phyloP scores from a whole-genome alignment of 1,284 basidiomycete genomes.

The Ganoderma leucocontextum region DNA sequence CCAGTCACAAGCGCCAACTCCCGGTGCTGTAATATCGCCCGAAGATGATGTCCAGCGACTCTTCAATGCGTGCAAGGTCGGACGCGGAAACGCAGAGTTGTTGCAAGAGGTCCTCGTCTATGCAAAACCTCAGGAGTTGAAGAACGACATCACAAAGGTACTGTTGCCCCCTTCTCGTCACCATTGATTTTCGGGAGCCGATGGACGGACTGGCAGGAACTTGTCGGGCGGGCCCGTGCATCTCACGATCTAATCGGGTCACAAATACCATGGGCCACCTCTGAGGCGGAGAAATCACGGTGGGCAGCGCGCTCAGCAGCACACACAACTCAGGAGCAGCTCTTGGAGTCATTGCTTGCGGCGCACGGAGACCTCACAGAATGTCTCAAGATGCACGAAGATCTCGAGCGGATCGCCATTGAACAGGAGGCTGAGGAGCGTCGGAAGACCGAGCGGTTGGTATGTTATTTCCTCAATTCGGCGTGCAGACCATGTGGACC shows the following conservation, averaged over 20 bases:
- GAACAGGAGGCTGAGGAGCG: slow-evolving; percentile 60
- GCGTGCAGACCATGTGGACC: not conserved
- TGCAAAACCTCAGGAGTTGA: slow-evolving; percentile 71
- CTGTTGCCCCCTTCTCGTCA: slow-evolving; percentile 28
- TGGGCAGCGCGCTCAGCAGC: slow-evolving; percentile 27
- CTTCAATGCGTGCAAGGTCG: slow-evolving; percentile 79
- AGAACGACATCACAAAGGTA: slow-evolving; percentile 63
- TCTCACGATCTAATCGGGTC: slow-evolving; percentile 78
- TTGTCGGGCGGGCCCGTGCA: slow-evolving; percentile 68
- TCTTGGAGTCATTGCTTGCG: slow-evolving; percentile 67
- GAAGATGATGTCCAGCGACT: slow-evolving; percentile 80
- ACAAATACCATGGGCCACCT: slow-evolving; percentile 82
- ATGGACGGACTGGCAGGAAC: slow-evolving; percentile 59
- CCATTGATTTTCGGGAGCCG: not conserved
- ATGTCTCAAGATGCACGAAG: slow-evolving; percentile 62
- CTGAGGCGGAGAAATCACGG: slow-evolving; percentile 69
- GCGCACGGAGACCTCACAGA: slow-evolving; percentile 64
- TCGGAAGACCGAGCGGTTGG: slow-evolving; percentile 37
- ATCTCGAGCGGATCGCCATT: slow-evolving; percentile 66
- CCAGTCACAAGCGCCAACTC: slow-evolving; percentile 7
- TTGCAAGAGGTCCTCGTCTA: slow-evolving; percentile 70
- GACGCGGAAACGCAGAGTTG: slow-evolving; percentile 72
- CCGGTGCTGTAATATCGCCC: slow-evolving; percentile 51
- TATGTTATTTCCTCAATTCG: slow-evolving; percentile 13
- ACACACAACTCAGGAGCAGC: slow-evolving; percentile 62